Conservation (phyloP, 1,139 yeast species). For the Kodamaea alishanica region DNA sequence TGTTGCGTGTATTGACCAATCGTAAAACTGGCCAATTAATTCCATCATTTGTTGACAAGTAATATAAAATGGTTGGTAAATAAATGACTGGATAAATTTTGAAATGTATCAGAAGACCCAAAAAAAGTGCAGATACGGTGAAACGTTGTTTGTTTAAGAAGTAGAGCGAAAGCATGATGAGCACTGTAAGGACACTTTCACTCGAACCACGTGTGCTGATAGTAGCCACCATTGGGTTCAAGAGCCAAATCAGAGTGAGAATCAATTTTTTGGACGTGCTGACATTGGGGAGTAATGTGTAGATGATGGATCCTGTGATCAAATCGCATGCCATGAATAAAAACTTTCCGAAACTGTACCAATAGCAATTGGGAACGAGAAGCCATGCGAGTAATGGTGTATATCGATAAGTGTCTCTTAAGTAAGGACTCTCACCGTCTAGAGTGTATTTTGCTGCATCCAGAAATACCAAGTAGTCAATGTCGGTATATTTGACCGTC, state of each 20-base stretch:
- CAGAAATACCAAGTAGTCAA: slow-evolving; percentile 88
- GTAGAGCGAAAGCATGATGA: slow-evolving; percentile 62
- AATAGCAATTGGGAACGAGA: slow-evolving; percentile 60
- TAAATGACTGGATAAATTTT: slow-evolving; percentile 90
- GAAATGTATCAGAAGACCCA: slow-evolving; percentile 83
- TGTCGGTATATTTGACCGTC: slow-evolving; percentile 85
- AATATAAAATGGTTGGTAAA: slow-evolving; percentile 49
- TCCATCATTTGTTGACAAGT: slow-evolving; percentile 19
- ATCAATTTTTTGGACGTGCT: slow-evolving; percentile 30
- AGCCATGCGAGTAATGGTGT: slow-evolving; percentile 90
- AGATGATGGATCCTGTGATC: slow-evolving; percentile 69
- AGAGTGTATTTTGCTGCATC: slow-evolving; percentile 82
- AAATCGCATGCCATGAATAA: slow-evolving; percentile 76
- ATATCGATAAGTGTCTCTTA: slow-evolving; percentile 84
- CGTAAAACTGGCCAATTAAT: slow-evolving; percentile 28
- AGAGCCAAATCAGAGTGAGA: slow-evolving; percentile 69
- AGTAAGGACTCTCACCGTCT: slow-evolving; percentile 66
- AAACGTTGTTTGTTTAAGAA: slow-evolving; percentile 29
- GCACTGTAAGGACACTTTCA: slow-evolving; percentile 80
- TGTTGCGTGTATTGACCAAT: slow-evolving; percentile 43
- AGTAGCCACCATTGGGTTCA: slow-evolving; percentile 93
- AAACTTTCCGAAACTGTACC: slow-evolving; percentile 74
- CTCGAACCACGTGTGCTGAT: slow-evolving; percentile 93
- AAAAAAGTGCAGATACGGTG: slow-evolving; percentile 53
- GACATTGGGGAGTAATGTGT: slow-evolving; percentile 29